phyloP scores from a whole-genome alignment of 2,329 filamentous ascomycete genomes.

The Lanzia echinophila region DNA sequence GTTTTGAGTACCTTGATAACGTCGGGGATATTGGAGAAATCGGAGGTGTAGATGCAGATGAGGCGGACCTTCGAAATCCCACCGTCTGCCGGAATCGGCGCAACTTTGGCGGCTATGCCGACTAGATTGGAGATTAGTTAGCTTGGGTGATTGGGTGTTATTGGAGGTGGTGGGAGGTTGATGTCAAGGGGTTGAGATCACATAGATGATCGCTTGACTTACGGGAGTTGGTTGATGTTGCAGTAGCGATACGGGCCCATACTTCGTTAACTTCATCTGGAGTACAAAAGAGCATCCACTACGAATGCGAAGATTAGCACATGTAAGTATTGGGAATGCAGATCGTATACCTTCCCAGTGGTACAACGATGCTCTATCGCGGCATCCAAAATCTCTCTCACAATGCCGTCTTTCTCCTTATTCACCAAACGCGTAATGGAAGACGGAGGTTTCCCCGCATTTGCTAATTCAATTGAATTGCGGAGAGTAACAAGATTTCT shows the following conservation, averaged over 20 bases:
- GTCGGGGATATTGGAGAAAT: conserved; percentile 65
- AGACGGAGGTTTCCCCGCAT: conserved; percentile 12
- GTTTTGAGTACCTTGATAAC: conserved; percentile 59
- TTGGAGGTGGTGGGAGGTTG: too few relatives aligned
- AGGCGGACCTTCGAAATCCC: conserved; percentile 43
- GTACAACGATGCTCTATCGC: conserved; percentile 53
- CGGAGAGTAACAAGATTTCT: conserved; percentile 34
- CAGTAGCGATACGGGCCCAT: conserved; percentile 54
- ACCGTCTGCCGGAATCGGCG: conserved; percentile 40
- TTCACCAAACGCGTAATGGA: conserved; percentile 20
- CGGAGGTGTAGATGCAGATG: conserved; percentile 71
- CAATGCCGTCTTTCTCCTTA: conserved; percentile 37
- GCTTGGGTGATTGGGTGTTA: too few relatives aligned
- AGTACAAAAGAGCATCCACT: conserved; percentile 71
- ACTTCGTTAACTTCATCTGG: conserved; percentile 48
- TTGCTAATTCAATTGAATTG: conserved; percentile 43
- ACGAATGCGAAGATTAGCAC: conserved; percentile 25
- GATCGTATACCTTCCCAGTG: conserved; percentile 54
- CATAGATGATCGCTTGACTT: too few relatives aligned
- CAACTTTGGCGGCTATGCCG: conserved; percentile 67
- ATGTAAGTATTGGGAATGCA: background rate
- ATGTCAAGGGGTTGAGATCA: too few relatives aligned
- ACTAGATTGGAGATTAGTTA: conserved; percentile 31
- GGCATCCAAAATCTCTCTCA: conserved; percentile 51
- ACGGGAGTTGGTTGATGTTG: conserved; percentile 57